Evolutionary conservation across 306 rosid species (phyloP).

Genomic region (Gleditsia sinensis): DNA sequence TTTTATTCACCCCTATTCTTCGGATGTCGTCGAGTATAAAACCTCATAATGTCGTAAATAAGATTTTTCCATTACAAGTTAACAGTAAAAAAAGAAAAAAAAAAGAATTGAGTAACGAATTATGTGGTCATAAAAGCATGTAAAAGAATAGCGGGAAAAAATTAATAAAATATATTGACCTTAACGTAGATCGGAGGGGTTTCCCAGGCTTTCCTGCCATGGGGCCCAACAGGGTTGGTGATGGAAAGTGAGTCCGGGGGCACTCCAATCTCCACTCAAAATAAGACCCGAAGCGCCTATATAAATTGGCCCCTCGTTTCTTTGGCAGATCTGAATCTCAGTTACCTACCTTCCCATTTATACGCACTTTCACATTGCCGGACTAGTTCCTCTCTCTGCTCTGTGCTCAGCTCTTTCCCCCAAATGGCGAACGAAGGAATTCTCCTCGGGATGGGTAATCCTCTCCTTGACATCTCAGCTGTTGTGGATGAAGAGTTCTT

Average conservation of each 20-base stretch:
- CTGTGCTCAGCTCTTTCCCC: background rate
- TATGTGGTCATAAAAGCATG: no score
- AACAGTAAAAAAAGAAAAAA: no score
- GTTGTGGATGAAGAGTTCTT: slow-evolving; percentile 70
- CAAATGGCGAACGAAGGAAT: slow-evolving; percentile 69
- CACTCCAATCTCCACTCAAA: background rate
- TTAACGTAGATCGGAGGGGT: no score
- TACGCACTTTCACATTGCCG: background rate
- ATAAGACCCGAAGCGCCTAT: background rate
- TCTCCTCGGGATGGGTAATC: slow-evolving; percentile 92
- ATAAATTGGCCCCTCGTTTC: background rate
- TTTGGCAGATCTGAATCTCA: slow-evolving; percentile 1
- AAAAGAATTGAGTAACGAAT: no score
- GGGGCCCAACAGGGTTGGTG: background rate
- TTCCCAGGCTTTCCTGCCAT: background rate
- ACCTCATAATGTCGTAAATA: no score
- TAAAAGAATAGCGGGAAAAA: no score
- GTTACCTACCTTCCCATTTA: background rate
- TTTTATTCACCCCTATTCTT: no score
- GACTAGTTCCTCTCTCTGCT: background rate
- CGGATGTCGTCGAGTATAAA: no score
- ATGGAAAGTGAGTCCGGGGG: background rate
- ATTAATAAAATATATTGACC: no score
- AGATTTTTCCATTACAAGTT: no score
- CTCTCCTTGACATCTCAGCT: slow-evolving; percentile 87